Percentiles rank a stretch among this genome's conserved stretches.
These are phyloP conservation scores for sunflower (Helianthus annuus) DNA, from an alignment of 129 eudicot genomes.

Conservation along the genomic window DNA sequence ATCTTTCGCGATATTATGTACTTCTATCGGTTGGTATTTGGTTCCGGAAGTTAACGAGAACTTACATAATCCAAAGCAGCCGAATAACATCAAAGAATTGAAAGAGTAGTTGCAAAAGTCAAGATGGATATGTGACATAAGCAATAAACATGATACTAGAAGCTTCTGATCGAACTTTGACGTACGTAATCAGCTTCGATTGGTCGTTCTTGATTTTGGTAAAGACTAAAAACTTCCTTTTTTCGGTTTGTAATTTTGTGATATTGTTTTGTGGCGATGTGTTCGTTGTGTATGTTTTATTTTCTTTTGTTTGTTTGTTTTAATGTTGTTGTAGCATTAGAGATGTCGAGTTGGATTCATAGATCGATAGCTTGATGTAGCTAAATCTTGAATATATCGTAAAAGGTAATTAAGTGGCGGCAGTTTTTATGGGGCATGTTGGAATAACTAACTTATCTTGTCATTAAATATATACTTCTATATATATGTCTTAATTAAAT, in stretches of 20 bases:
- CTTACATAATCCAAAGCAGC: slow-evolving; percentile 17
- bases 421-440: background rate
- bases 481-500: no score
- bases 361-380: slow-evolving; percentile 10
- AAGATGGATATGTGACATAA: background rate
- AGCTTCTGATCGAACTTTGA: slow-evolving; percentile 1
- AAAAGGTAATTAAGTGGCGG: slow-evolving; percentile 18
- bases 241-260: slow-evolving; percentile 16
- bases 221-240: slow-evolving; percentile 15
- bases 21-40: slow-evolving; percentile 51
- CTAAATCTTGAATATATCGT: background rate
- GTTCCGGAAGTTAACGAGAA: slow-evolving; percentile 38
- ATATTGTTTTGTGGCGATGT: background rate
- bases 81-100: slow-evolving; percentile 8
- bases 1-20: slow-evolving; percentile 48
- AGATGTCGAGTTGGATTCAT: slow-evolving; percentile 24
- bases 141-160: slow-evolving; percentile 3
- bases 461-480: background rate
- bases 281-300: slow-evolving; percentile 1
- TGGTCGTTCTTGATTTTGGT: background rate
- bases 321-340: background rate
- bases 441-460: background rate
- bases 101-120: slow-evolving; percentile 29
- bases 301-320: slow-evolving; percentile 1
- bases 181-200: background rate